phyloP scores from a whole-genome alignment of 352 stramenopile species.

The Globisporangium nodosum region DNA sequence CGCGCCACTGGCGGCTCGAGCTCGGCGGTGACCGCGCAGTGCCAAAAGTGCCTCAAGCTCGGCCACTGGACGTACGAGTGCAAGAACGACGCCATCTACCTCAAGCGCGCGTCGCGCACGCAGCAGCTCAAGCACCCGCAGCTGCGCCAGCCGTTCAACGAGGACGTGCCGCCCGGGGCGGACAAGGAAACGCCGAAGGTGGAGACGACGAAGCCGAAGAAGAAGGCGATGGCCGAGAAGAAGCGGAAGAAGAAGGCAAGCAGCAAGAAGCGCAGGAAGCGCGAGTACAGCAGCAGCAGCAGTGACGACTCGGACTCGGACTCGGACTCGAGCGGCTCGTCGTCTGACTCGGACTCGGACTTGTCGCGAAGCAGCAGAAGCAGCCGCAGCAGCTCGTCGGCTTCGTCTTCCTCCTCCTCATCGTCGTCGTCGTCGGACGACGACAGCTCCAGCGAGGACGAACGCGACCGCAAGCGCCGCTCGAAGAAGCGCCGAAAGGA shows the following conservation, averaged over 20 bases:
- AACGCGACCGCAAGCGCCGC: constrained; percentile 15
- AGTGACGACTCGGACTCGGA: constrained; percentile 19
- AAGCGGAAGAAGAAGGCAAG: constrained; percentile 16
- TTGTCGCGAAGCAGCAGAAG: no score
- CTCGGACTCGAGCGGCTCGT: constrained; percentile 15
- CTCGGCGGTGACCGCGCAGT: constrained; percentile 33
- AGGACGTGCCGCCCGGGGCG: constrained; percentile 59
- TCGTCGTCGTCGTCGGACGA: constrained; percentile 21
- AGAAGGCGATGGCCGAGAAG: constrained; percentile 12
- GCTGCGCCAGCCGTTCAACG: constrained; percentile 76
- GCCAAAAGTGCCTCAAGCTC: constrained; percentile 75
- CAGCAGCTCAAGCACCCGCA: constrained; percentile 79
- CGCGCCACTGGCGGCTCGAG: constrained; percentile 20
- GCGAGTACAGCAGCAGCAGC: constrained; percentile 14
- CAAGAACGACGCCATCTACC: constrained; percentile 81
- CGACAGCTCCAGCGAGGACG: constrained; percentile 15
- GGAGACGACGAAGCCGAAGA: constrained; percentile 11
- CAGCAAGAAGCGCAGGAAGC: constrained; percentile 16
- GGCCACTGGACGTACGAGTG: constrained; percentile 88
- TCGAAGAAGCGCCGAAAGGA: constrained; percentile 40
- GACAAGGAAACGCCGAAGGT: constrained; percentile 8
- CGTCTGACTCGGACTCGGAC: constrained; percentile 12
- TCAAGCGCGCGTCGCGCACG: constrained; percentile 68
- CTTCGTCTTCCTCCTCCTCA: constrained; percentile 17
- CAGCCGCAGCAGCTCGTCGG: background rate